phyloP scores from a whole-genome alignment of 768 basidiomycete genomes.

The Pulveroboletus frians region DNA sequence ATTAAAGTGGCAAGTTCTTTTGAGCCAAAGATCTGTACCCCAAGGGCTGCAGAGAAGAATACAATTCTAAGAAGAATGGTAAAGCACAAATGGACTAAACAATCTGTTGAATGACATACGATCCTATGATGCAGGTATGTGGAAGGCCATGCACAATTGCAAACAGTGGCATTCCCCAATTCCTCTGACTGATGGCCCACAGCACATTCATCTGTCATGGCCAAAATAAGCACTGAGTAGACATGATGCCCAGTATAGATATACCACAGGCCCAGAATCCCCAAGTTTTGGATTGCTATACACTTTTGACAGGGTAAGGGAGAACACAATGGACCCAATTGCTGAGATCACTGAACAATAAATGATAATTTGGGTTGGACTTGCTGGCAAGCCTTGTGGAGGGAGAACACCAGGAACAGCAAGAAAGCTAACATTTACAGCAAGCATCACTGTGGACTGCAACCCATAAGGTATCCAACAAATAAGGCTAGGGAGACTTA shows the following conservation, averaged over 20 bases:
- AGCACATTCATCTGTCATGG: constrained; percentile 2
- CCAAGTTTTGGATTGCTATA: constrained; percentile 6
- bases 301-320: constrained; percentile 4
- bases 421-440: constrained; percentile 1
- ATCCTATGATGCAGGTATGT: constrained; percentile 7
- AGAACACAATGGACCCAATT: constrained; percentile 10
- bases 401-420: constrained; percentile 12
- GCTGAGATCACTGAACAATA: constrained; percentile 12
- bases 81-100: neutral
- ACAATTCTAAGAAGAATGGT: neutral
- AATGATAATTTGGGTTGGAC: constrained; percentile 3
- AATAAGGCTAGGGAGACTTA: neutral
- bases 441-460: too few species aligned
- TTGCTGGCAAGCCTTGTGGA: neutral
- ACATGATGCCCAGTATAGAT: neutral
- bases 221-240: neutral
- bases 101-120: constrained; percentile 2
- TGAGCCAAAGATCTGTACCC: constrained; percentile 8
- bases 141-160: constrained; percentile 16
- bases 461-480: neutral
- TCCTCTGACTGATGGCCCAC: neutral
- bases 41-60: constrained; percentile 7
- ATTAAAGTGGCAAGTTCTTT: neutral
- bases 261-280: constrained; percentile 1
- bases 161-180: constrained; percentile 4